Conservation (phyloP, 371 early-diverging fungal species). For the Mortierella sp. region DNA sequence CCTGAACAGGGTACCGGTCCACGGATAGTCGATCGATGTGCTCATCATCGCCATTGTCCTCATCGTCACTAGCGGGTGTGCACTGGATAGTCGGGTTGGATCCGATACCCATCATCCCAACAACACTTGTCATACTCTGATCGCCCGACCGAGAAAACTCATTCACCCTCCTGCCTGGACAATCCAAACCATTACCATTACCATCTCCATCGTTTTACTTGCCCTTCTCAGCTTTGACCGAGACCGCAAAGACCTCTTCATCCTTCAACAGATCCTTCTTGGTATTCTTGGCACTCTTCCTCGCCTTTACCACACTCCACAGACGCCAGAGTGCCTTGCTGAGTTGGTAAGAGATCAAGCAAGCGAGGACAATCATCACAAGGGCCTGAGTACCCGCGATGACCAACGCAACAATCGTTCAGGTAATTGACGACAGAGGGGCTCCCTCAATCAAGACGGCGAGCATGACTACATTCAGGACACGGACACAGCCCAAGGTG, state of each 20-base stretch:
- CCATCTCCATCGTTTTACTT: neutral
- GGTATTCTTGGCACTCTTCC: neutral
- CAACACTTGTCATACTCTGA: constrained; percentile 38
- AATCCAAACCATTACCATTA: constrained; percentile 3
- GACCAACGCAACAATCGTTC: constrained; percentile 30
- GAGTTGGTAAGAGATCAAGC: constrained; percentile 37
- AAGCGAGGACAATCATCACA: constrained; percentile 31
- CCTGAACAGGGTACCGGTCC: neutral
- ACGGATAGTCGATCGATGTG: neutral
- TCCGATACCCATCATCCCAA: constrained; percentile 50
- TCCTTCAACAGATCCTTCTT: constrained; percentile 10
- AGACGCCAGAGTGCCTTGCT: constrained; percentile 24
- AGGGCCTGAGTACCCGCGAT: constrained; percentile 36
- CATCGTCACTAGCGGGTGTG: constrained; percentile 41
- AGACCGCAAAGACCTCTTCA: constrained; percentile 21
- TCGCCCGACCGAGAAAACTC: constrained; percentile 16
- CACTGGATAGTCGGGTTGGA: constrained; percentile 38
- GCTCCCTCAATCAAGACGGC: constrained; percentile 37
- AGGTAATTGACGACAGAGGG: constrained; percentile 21
- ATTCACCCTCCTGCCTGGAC: constrained; percentile 29
- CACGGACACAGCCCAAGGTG: constrained; percentile 31
- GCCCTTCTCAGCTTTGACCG: constrained; percentile 15
- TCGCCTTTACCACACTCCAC: constrained; percentile 9
- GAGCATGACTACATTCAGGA: constrained; percentile 41
- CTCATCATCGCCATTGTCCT: neutral